Evolutionary conservation across 108 stramenopile species (phyloP).

Genomic region (Skeletonema costatum): DNA sequence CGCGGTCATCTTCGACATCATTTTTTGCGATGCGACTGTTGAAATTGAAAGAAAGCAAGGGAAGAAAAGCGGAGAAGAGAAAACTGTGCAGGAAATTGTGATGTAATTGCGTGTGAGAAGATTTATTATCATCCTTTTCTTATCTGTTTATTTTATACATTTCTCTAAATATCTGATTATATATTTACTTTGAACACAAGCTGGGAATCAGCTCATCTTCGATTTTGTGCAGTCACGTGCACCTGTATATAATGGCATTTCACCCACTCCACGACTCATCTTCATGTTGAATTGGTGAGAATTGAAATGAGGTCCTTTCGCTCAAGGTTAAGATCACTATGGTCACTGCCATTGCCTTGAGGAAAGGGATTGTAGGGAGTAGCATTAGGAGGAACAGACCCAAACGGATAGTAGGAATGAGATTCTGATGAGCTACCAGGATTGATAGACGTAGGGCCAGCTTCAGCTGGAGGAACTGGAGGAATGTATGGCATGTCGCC

Average conservation of each 20-base stretch:
- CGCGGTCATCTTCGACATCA: no score
- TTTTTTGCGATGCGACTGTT: no score
- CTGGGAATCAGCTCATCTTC: no score
- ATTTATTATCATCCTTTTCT: no score
- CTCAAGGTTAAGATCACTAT: not conserved
- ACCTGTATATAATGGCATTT: not conserved
- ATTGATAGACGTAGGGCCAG: not conserved
- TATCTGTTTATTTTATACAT: no score
- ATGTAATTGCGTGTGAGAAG: no score
- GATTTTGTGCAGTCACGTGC: not conserved
- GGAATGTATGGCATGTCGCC: not conserved
- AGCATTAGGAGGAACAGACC: not conserved
- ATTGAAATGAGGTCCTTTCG: not conserved
- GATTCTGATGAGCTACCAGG: not conserved
- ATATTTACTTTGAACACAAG: no score
- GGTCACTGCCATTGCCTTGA: not conserved
- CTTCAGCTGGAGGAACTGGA: not conserved
- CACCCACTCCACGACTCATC: not conserved
- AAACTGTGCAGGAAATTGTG: no score
- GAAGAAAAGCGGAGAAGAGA: no score
- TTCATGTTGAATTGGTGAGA: not conserved
- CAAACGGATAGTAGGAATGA: not conserved
- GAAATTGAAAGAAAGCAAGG: no score
- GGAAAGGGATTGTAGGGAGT: not conserved
- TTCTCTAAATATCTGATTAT: no score